phyloP scores from a whole-genome alignment of 495 filamentous ascomycete species.

The Penicillium egyptiacum region DNA sequence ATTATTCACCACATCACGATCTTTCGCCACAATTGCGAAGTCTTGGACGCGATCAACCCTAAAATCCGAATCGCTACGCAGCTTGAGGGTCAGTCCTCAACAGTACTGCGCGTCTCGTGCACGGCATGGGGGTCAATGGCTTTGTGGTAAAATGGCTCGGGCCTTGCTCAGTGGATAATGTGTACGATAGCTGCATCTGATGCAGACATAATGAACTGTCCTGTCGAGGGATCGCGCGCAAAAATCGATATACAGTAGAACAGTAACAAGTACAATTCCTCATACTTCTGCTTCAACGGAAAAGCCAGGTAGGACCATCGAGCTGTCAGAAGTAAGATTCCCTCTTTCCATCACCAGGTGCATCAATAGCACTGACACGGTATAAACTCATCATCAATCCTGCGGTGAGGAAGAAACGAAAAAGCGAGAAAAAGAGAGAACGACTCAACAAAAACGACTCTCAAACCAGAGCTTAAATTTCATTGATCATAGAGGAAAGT shows the following conservation, averaged over 20 bases:
- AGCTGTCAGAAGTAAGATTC: not conserved
- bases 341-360: not conserved
- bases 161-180: constrained; percentile 8
- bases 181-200: constrained; percentile 27
- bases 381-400: not conserved
- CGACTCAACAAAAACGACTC: constrained; percentile 3
- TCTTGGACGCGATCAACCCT: not conserved
- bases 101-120: not conserved
- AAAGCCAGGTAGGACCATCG: too few species aligned
- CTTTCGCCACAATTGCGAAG: too few species aligned
- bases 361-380: not conserved
- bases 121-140: not conserved
- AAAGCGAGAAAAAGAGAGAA: not conserved
- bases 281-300: not conserved
- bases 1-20: not conserved
- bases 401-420: not conserved
- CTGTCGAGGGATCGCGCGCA: constrained; percentile 4
- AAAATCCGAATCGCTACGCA: not conserved
- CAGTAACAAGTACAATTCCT: not conserved
- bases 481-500: constrained; percentile 29
- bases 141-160: constrained; percentile 12
- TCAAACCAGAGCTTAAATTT: constrained; percentile 26
- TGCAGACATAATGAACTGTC: constrained; percentile 23
- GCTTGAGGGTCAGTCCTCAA: not conserved
- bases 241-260: not conserved